Base-by-base conservation (phyloP, 2,329 filamentous ascomycete species). In the Clonostachys byssicola region DNA sequence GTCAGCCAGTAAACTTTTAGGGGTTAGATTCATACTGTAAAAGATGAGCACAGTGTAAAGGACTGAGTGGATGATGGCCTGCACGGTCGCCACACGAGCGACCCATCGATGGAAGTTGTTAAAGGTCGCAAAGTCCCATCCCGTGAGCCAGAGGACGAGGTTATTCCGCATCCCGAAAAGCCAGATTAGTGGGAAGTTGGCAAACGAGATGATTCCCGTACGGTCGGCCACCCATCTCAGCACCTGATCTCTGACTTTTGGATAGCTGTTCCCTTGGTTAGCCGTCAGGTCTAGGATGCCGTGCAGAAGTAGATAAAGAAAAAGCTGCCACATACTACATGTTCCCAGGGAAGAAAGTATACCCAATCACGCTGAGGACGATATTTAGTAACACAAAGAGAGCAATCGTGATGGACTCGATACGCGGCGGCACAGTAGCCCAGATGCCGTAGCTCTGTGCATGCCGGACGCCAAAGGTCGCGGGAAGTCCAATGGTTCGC, bases 81-180 rank as follows among this genome's bases (percentile, higher is more conserved):
- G 74, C 1, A 82, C 48, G 0, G 83, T 83, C 6, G 81, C 74
- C 3, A 86, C 70, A 16, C 84, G 71, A 0, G 85, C 84, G 5
- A 84, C 71, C 72, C 82, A 83, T 1, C 85, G 78, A 60, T 88
- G 85, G 45, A 87, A 86, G 39, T 80, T 74, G 53, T 81, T 88
- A 56, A 81, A 88, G 0, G 80, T 82, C 2, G 74, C 73, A 58
- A 85, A 87, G 12, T 79, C 81, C 83, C 85, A 88, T 0, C 84
- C 84, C 0, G 85, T 88, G 1, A 82, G 58, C 80, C 80, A 85
- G 47, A 86, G 67, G 14, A 87, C 71, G 0, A 83, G 56, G 45
- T 88, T 86, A 51, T 88, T 89, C 10, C 85, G 71, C 57, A 80
- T 79, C 1, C 78, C 80, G 52, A 88, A 88, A 0, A 88, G 61